Evolutionary conservation across 176 grass and related monocot species (phyloP), one percentile per base, ranked within the genome.

Genomic region (Avena atlantica): DNA sequence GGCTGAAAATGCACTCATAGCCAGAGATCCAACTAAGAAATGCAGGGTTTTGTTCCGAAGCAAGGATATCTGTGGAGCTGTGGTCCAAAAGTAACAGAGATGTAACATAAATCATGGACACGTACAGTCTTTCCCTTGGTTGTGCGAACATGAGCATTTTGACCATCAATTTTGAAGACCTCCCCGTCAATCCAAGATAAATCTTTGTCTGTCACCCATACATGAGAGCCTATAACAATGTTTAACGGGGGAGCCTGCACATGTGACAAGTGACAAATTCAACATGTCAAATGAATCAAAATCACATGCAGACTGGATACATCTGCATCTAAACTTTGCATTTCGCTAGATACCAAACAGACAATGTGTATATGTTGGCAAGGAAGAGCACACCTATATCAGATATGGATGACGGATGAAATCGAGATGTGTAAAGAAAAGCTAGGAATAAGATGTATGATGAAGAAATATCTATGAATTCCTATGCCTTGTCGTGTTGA

Each of bases 101-200:
- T 47, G 24, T 47, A 53, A 57, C 47, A 90, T 50, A 49, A 5
- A 65, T 71, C 40, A 67, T 40, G 24, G 65, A 85, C 27, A 81
- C 88, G 61, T 98, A 98, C 96, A 81, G 79, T 92, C 55, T 95
- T 98, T 81, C 96, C 93, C 84, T 88, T 94, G 59, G 93, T 94
- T 83, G 92, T 89, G 78, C 81, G 88, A 25, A 94, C 80, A 84
- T 93, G 92, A 45, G 89, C 92, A 74, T 98, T 88, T 50, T 91
- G 81, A 78, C 90, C 91, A 81, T 89, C 85, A 70, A 98, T 95
- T 60, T 79, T 63, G 84, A 92, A 95, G 53, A 98, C 91, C 81
- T 98, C 96, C 50, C 96, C 96, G 92, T 98, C 93, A 76, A 98
- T 86, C 96, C 96, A 98, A 81, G 92, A 59, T 69, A 93, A 87